These are phyloP conservation scores for Fusarium cyanostomum DNA, from an alignment of 2,329 filamentous ascomycete genomes.

Conservation along the genomic window DNA sequence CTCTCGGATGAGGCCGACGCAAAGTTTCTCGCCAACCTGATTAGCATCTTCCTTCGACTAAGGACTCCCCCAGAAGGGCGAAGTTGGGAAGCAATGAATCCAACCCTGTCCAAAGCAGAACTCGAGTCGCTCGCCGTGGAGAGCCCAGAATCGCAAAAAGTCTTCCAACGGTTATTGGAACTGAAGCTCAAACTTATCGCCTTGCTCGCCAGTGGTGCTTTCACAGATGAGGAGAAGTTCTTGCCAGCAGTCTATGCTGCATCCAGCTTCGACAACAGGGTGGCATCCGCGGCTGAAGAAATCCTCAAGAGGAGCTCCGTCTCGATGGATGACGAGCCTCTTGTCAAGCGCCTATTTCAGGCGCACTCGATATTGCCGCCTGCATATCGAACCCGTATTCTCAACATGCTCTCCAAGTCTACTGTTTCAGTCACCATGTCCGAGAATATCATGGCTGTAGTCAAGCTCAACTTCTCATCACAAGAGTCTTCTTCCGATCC, in stretches of 20 bases:
- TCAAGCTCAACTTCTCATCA: conserved; percentile 70
- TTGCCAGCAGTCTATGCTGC: conserved; percentile 85
- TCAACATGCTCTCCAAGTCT: conserved; percentile 81
- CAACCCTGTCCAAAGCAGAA: conserved; percentile 46
- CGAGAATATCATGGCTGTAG: conserved; percentile 72
- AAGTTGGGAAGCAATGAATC: conserved; percentile 47
- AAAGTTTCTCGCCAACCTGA: conserved; percentile 75
- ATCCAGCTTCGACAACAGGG: conserved; percentile 81
- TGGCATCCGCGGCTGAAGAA: conserved; percentile 88
- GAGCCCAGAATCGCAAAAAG: conserved; percentile 70
- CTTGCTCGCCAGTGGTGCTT: conserved; percentile 85
- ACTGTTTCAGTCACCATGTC: conserved; percentile 75
- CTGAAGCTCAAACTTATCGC: conserved; percentile 68
- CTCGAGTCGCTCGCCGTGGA: conserved; percentile 46
- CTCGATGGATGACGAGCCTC: conserved; percentile 72
- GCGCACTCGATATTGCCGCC: conserved; percentile 79
- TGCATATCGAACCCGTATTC: conserved; percentile 79
- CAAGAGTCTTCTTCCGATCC: conserved; percentile 8
- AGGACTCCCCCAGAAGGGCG: conserved; percentile 44
- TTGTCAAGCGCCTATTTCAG: conserved; percentile 74
- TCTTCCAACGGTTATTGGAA: conserved; percentile 51
- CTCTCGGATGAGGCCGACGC: conserved; percentile 75
- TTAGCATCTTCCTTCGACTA: conserved; percentile 75
- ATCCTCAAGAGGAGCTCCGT: conserved; percentile 82
- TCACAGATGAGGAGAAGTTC: conserved; percentile 84